Evolutionary conservation across 306 rosid species (phyloP).

Genomic region (Cyamopsis tetragonoloba): DNA sequence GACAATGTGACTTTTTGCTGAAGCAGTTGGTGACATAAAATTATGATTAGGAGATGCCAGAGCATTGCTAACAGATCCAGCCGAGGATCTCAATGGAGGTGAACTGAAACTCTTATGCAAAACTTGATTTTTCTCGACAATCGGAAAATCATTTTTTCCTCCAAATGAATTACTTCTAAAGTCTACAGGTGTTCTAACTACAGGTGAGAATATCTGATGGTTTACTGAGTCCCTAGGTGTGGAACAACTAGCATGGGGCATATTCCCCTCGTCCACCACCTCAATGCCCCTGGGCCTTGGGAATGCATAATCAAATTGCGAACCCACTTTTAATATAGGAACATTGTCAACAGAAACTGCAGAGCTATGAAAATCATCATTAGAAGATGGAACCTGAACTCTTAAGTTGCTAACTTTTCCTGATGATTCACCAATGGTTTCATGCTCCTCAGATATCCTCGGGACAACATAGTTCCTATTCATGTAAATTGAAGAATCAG

Average conservation of each 20-base stretch:
- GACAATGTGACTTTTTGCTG: conserved; percentile 43
- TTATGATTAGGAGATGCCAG: conserved; percentile 61
- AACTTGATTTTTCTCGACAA: conserved; percentile 56
- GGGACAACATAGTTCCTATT: conserved; percentile 37
- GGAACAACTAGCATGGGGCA: conserved; percentile 46
- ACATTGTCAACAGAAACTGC: conserved; percentile 39
- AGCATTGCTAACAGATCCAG: conserved; percentile 52
- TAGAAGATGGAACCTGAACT: conserved; percentile 33
- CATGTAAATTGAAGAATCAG: conserved; percentile 43
- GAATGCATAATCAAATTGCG: conserved; percentile 49
- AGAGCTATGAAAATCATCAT: conserved; percentile 40
- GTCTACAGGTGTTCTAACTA: conserved; percentile 48
- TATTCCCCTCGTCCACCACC: conserved; percentile 49
- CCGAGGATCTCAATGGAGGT: conserved; percentile 56
- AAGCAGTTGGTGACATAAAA: conserved; percentile 41
- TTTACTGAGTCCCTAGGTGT: conserved; percentile 52
- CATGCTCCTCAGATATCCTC: conserved; percentile 49
- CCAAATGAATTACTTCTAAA: conserved; percentile 67
- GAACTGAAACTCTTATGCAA: conserved; percentile 47
- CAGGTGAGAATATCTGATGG: conserved; percentile 61
- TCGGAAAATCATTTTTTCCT: conserved; percentile 43
- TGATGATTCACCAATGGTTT: conserved; percentile 47
- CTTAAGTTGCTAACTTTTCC: conserved; percentile 41
- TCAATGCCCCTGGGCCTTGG: conserved; percentile 55
- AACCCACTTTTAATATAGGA: conserved; percentile 34